Percentiles rank a stretch among this genome's conserved stretches.
These are phyloP conservation scores for Verbena officinalis DNA, from an alignment of 257 asterid genomes.

Conservation along the genomic window DNA sequence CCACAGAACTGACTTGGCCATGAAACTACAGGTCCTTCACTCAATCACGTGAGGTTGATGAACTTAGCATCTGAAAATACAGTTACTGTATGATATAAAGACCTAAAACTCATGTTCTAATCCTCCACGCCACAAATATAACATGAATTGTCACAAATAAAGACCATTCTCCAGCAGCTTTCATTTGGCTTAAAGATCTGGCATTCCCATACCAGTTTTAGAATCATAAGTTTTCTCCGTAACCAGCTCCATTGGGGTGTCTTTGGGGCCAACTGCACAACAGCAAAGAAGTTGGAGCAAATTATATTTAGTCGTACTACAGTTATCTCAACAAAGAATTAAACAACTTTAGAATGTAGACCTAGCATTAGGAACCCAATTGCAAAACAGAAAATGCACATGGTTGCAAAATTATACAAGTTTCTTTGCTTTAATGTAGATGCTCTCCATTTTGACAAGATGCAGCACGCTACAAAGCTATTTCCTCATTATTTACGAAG, in stretches of 20 bases:
- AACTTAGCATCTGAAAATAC: not conserved
- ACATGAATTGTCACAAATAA: slow-evolving; percentile 3
- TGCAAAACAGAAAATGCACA: not conserved
- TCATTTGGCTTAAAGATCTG: slow-evolving; percentile 55
- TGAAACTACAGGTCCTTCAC: no score
- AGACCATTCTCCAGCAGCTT: slow-evolving; percentile 16
- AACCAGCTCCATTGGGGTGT: slow-evolving; percentile 77
- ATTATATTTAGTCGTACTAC: not conserved
- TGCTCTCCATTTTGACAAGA: not conserved
- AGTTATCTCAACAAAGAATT: not conserved
- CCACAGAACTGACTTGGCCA: no score
- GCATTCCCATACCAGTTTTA: slow-evolving; percentile 88
- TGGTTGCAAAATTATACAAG: no score
- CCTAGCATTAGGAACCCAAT: slow-evolving; percentile 12
- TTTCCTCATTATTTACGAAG: not conserved
- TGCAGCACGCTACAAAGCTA: not conserved
- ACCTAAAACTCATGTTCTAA: not conserved
- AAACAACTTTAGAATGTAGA: not conserved
- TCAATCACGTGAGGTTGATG: not conserved
- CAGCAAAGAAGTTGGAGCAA: slow-evolving; percentile 20
- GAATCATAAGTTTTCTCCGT: slow-evolving; percentile 82
- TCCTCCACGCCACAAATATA: slow-evolving; percentile 14
- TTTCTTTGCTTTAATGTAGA: slow-evolving; percentile 7
- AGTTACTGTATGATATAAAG: not conserved
- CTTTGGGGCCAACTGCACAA: slow-evolving; percentile 88